Evolutionary conservation across 768 basidiomycete species (phyloP), one percentile per base, ranked within the genome.

Genomic region (Steccherinum ochraceum): DNA sequence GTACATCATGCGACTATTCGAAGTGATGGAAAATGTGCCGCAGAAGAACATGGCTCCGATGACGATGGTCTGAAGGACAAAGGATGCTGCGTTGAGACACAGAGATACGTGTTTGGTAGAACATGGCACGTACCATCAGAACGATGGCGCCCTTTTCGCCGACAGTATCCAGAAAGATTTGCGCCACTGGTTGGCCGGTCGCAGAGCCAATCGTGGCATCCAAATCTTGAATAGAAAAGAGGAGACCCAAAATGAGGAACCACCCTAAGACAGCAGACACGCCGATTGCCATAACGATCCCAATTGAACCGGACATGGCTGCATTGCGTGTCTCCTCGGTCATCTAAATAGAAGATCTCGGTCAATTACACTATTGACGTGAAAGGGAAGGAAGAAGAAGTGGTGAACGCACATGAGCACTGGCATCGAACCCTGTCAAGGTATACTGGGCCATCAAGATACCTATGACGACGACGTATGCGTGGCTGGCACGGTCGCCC

Each of bases 1-100:
- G 61, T 81, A 91, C 83, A 86, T 86, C 87, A 89, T 89, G 0
- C 88, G 75, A 3, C 82, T 85, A 61, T 89, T 91, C 0, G 81
- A 82, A 0, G 87, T 88, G 46, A 91, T 67, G 0, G 85, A 87
- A 68, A 90, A 90, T 0, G 83, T 85, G 12, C 84, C 83, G 50
- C 85, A 87, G 61, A 84, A 83, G 64, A 80, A 86, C 83, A 89
- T 85, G 0, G 81, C 76, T 12, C 81, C 83, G 35, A 86, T 80
- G 21, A 84, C 75, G 40, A 86, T 79, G 12, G 82, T 74, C 79
- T 81, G 23, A 20, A 3, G 13, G n/a, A 5, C 24, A n/a, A n/a
- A n/a, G n/a, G n/a, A n/a, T n/a, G n/a, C n/a, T n/a, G n/a, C 39
- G 35, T 13, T 19, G 13, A 23, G 24, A 46, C 30, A 23, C 23